A percentile compares a stretch with the other conserved stretches of the same genome.
Evolutionary conservation across 2,329 filamentous ascomycete species (phyloP).

Genomic region (Calonectria ilicicola): DNA sequence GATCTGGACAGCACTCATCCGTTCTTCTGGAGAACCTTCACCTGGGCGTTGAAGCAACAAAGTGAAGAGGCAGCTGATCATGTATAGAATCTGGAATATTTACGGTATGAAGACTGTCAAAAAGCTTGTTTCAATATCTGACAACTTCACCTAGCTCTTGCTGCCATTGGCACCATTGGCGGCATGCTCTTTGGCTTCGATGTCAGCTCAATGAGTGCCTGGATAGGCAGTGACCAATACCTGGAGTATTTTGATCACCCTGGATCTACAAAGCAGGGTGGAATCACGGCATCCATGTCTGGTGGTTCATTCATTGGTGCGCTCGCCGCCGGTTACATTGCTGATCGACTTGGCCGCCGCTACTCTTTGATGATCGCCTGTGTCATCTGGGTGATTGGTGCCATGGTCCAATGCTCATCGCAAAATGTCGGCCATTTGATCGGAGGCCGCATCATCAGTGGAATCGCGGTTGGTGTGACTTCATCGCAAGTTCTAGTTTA

Average conservation of each 20-base stretch:
- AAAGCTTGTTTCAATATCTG: conserved; percentile 3
- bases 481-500: conserved; percentile 77
- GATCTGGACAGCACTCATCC: conserved; percentile 14
- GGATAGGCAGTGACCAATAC: conserved; percentile 64
- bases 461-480: conserved; percentile 74
- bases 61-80: conserved; percentile 28
- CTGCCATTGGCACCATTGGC: conserved; percentile 55
- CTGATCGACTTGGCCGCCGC: conserved; percentile 59
- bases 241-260: conserved; percentile 64
- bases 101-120: conserved; percentile 44
- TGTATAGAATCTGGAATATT: conserved; percentile 53
- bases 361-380: conserved; percentile 59
- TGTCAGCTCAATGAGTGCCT: conserved; percentile 69
- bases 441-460: conserved; percentile 70
- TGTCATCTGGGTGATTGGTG: conserved; percentile 67
- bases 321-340: conserved; percentile 57
- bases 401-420: conserved; percentile 68
- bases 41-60: not conserved
- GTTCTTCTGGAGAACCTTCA: conserved; percentile 3
- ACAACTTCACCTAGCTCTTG: conserved; percentile 44
- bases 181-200: conserved; percentile 66
- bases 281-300: conserved; percentile 62
- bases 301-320: conserved; percentile 62
- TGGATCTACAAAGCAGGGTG: conserved; percentile 58
- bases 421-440: conserved; percentile 68